These are phyloP conservation scores for Scopulariopsis brevicaulis DNA, from an alignment of 2,329 filamentous ascomycete genomes.

Conservation along the genomic window DNA sequence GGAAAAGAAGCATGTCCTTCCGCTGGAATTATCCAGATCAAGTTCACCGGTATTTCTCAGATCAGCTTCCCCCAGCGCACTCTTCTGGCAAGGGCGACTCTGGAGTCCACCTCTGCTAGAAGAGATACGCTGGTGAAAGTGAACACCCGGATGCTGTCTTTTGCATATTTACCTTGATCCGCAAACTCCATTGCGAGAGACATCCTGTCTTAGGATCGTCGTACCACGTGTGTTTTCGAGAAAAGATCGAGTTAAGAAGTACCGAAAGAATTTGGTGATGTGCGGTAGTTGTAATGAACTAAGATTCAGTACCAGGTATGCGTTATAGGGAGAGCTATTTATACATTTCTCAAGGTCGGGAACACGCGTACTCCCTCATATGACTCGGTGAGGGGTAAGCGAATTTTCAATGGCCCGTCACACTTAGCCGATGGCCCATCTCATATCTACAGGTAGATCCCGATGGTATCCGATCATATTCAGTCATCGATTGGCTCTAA, in stretches of 20 bases:
- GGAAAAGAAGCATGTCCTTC: slow-evolving; percentile 72
- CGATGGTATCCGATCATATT: neutral
- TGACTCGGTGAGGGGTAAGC: neutral
- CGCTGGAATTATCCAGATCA: slow-evolving; percentile 83
- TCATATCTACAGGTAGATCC: neutral
- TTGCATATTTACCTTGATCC: slow-evolving; percentile 28
- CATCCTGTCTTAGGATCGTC: slow-evolving; percentile 1
- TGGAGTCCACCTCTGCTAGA: neutral
- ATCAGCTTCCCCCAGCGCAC: slow-evolving; percentile 20
- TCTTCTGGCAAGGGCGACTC: slow-evolving; percentile 5
- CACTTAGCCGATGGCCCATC: neutral
- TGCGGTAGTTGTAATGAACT: too few species aligned
- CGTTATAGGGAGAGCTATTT: too few species aligned
- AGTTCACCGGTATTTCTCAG: slow-evolving; percentile 77
- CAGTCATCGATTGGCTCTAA: neutral
- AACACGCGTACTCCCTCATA: neutral
- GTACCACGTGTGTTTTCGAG: neutral
- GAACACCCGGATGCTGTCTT: slow-evolving; percentile 22
- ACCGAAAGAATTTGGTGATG: too few species aligned
- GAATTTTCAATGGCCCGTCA: neutral
- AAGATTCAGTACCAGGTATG: too few species aligned
- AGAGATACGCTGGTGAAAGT: slow-evolving; percentile 17
- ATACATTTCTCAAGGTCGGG: too few species aligned
- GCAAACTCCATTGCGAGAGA: slow-evolving; percentile 19
- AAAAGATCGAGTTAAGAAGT: too few species aligned